Evolutionary conservation across 257 asterid species (phyloP).

Genomic region (Lavandula angustifolia): DNA sequence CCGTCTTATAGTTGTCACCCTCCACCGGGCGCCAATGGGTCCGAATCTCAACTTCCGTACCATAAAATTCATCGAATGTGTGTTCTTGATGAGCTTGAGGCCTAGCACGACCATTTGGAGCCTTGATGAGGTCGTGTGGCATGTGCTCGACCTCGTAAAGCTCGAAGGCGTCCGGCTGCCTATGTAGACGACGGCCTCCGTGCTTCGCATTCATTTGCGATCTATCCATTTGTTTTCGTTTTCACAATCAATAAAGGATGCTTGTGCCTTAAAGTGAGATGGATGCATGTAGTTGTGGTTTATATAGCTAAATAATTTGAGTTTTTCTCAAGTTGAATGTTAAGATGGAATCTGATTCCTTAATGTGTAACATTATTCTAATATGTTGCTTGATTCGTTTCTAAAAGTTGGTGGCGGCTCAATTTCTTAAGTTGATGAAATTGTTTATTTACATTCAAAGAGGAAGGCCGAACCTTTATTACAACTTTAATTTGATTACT

Average conservation of each 20-base stretch:
- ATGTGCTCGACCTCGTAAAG: conserved; percentile 41
- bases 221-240: neutral
- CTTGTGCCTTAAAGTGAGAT: neutral
- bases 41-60: neutral
- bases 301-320: conserved; percentile 26
- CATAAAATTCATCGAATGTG: neutral
- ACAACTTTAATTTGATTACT: too few species aligned
- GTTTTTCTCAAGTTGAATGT: too few species aligned
- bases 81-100: neutral
- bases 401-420: neutral
- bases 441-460: too few species aligned
- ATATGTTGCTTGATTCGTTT: conserved; percentile 3
- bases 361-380: neutral
- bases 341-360: conserved; percentile 44
- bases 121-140: conserved; percentile 8
- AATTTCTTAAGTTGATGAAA: too few species aligned
- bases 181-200: conserved; percentile 5
- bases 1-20: neutral
- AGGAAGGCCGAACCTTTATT: too few species aligned
- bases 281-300: neutral
- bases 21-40: too few species aligned
- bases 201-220: conserved; percentile 19
- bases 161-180: conserved; percentile 33
- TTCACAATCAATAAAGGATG: neutral
- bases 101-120: conserved; percentile 19